These are phyloP conservation scores for Apiospora rasikravindrae DNA, from an alignment of 2,329 filamentous ascomycete species.

Conservation along the genomic window DNA sequence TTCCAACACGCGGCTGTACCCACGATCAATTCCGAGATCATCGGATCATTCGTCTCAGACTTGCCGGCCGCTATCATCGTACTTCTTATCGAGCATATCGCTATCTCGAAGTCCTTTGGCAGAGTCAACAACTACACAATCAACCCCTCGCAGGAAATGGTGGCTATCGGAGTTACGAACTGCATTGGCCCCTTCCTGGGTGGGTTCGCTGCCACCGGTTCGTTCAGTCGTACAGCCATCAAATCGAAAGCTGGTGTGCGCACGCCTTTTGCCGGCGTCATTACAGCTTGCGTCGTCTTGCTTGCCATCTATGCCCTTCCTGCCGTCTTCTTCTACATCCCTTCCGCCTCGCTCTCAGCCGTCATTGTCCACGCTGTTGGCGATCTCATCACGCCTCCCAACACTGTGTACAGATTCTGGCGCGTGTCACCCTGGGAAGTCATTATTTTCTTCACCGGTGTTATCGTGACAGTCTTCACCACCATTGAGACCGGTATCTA, in stretches of 20 bases:
- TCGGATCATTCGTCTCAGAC: slow-evolving; percentile 71
- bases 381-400: slow-evolving; percentile 88
- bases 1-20: slow-evolving; percentile 83
- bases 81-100: slow-evolving; percentile 95
- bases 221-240: slow-evolving; percentile 95
- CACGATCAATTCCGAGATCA: slow-evolving; percentile 66
- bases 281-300: slow-evolving; percentile 85
- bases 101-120: slow-evolving; percentile 96
- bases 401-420: slow-evolving; percentile 96
- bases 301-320: slow-evolving; percentile 89
- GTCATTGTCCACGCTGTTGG: slow-evolving; percentile 97
- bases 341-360: slow-evolving; percentile 77
- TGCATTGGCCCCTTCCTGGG: slow-evolving; percentile 90
- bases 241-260: slow-evolving; percentile 96
- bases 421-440: slow-evolving; percentile 88
- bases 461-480: slow-evolving; percentile 86
- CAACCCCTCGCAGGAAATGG: slow-evolving; percentile 92
- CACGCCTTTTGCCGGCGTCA: slow-evolving; percentile 87
- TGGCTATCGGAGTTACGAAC: slow-evolving; percentile 91
- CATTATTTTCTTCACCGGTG: slow-evolving; percentile 90
- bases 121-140: slow-evolving; percentile 96
- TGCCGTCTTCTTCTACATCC: slow-evolving; percentile 92
- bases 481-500: slow-evolving; percentile 94
- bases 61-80: slow-evolving; percentile 90
- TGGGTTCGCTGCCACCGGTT: slow-evolving; percentile 90